Evolutionary conservation across 148 eudicot species (phyloP), one percentile per base, ranked within the genome.

Genomic region (Rhododendron henanense): DNA sequence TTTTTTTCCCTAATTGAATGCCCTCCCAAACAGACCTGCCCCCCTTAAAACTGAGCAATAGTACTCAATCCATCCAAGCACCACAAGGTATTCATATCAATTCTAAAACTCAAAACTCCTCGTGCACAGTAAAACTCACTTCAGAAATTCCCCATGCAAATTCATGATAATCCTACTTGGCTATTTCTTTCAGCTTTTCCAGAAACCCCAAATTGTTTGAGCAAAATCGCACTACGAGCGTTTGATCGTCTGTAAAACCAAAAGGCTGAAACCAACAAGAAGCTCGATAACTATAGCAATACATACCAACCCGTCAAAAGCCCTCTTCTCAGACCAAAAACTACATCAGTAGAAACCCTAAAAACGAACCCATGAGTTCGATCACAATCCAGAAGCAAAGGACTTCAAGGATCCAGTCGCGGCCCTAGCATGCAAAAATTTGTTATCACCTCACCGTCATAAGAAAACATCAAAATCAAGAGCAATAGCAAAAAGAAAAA

Each of bases 21-120:
- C 0, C 76, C 67, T 45, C 81, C 73, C 79, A 81, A 85, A 73
- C 84, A 85, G 28, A 15, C 78, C n/a, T 37, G 11, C 74, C 65
- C 83, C 67, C 44, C 39, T 39, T 41, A n/a, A 65, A 65, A 61
- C 19, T 65, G 44, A 55, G 57, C 37, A 44, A 83, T 41, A 83
- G 50, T 39, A n/a, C 79, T 84, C 47, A 69, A 67, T 65, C 6
- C 8, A 31, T 81, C 83, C 69, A 81, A 28, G 28, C 48, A 55
- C 28, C n/a, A 81, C 25, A 53, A 51, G 19, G 55, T 3, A 65
- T 59, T 8, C 23, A 2, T 6, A 44, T 41, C 57, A 67, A 83
- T 65, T 53, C 59, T 37, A 16, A 80, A 39, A 59, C 37, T 15
- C 50, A 61, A 61, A 14, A 57, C 10, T 9, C 67, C 47, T 81